Evolutionary conservation across 176 grass and related monocot species (phyloP).

Genomic region (Eleusine coracana): DNA sequence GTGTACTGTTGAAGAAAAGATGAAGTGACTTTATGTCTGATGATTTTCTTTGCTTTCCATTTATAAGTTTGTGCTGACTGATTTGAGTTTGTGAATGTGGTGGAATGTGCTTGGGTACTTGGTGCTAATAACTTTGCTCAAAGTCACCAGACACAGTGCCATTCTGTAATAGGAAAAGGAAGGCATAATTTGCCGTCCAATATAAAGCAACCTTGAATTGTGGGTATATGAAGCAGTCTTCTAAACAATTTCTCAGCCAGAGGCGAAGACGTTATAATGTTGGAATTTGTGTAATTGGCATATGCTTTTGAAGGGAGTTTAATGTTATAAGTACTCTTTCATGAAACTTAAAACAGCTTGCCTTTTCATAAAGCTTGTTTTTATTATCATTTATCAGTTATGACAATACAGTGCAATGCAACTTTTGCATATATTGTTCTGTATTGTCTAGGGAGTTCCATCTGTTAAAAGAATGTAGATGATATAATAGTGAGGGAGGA

Average conservation of each 20-base stretch:
- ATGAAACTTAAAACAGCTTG: background rate
- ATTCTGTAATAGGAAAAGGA: background rate
- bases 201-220: background rate
- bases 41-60: slow-evolving; percentile 31
- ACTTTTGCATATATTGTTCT: slow-evolving; percentile 11
- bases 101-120: background rate
- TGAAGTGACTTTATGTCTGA: slow-evolving; percentile 27
- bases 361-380: background rate
- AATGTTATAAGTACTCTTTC: background rate
- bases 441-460: background rate
- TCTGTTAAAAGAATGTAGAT: background rate
- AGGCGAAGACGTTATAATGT: background rate
- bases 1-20: slow-evolving; percentile 39
- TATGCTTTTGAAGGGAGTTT: background rate
- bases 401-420: background rate
- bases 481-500: background rate
- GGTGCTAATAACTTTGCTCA: slow-evolving; percentile 8
- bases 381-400: background rate
- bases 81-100: slow-evolving; percentile 6
- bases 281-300: background rate
- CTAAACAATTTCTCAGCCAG: background rate
- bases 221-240: background rate
- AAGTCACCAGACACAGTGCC: background rate
- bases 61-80: background rate
- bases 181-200: background rate